Base-by-base conservation (phyloP, 148 eudicot species). In the Gaultheria prostrata region DNA sequence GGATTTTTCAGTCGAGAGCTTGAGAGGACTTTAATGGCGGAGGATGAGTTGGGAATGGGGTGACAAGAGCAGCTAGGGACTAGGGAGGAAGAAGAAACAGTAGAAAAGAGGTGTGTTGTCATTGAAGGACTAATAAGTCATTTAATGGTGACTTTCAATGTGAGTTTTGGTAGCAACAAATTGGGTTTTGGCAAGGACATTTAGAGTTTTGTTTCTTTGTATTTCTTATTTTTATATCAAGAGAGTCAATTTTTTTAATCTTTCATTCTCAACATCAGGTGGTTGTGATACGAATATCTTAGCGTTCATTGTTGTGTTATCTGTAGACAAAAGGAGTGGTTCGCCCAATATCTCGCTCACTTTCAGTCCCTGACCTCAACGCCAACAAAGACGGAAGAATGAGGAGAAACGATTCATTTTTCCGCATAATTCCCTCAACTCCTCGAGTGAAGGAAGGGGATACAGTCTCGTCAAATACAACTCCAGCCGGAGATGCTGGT, bases 381-480 rank as follows among this genome's bases (percentile, higher is more conserved):
- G 35, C 15, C 39, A 67, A 12, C 84, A 95, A 89, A 85, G 92
- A 87, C 59, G 65, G 83, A 63, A 85, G 82, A 71, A 43, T 88
- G 35, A 91, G 86, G 82, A 89, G 88, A 88, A 78, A 82, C 80
- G 94, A 94, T 79, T 86, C 93, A 43, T 94, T 87, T 84, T 90
- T 95, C 83, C 95, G 98, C 78, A 94, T 95, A 56, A 87, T 94
- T 63, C 92, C 97, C 30, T 92, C 98, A 72, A 89, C 90, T 80
- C 98, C 98, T 81, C 90, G 87, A 72, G 83, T 74, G 75, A 95
- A 87, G 84, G 89, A 85, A 49, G 85, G 81, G 67, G 89, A 90
- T 72, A 79, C 79, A 73, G 82, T 75, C 59, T 77, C 75, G 45
- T 82, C 88, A 71, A 72, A 50, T 51, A 76, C 85, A 77, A 83